A percentile compares a stretch with the other conserved stretches of the same genome.
phyloP scores from a whole-genome alignment of 1,284 basidiomycete species.

The Malassezia cuniculi region DNA sequence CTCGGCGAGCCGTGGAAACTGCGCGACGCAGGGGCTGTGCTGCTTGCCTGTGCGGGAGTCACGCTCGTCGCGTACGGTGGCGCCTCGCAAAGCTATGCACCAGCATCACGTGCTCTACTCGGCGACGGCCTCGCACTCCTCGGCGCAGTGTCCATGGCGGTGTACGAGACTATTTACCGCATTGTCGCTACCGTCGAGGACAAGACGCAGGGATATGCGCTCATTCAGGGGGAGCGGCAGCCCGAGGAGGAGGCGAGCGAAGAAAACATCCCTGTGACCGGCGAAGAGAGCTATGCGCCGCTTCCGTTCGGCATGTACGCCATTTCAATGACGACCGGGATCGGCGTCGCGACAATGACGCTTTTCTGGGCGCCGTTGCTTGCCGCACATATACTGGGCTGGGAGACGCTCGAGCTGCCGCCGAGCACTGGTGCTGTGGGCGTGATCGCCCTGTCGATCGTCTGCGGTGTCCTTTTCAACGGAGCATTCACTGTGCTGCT shows the following conservation, averaged over 20 bases:
- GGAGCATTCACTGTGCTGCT: slow-evolving; percentile 34
- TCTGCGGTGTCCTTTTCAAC: slow-evolving; percentile 42
- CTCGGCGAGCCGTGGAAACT: slow-evolving; percentile 37
- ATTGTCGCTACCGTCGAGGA: slow-evolving; percentile 36
- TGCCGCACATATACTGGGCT: slow-evolving; percentile 22
- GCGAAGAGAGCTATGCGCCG: neutral
- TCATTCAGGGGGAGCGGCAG: too few species aligned
- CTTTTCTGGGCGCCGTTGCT: slow-evolving; percentile 32
- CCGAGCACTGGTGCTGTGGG: slow-evolving; percentile 18
- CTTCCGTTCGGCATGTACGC: slow-evolving; percentile 42
- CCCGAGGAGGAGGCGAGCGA: neutral
- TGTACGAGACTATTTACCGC: slow-evolving; percentile 41
- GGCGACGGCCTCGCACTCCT: slow-evolving; percentile 33
- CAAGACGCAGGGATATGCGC: slow-evolving; percentile 12
- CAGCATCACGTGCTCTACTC: slow-evolving; percentile 26
- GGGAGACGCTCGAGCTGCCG: slow-evolving; percentile 35
- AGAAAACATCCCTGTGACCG: neutral
- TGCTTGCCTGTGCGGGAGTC: neutral
- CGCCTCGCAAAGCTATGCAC: too few species aligned
- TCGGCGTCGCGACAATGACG: slow-evolving; percentile 28
- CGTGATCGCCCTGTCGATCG: slow-evolving; percentile 20
- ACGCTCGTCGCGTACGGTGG: neutral
- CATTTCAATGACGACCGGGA: slow-evolving; percentile 40
- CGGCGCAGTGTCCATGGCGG: slow-evolving; percentile 42
- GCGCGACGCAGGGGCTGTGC: neutral